phyloP scores from a whole-genome alignment of 78 protist genomes.

The Creolimax fragrantissima region DNA sequence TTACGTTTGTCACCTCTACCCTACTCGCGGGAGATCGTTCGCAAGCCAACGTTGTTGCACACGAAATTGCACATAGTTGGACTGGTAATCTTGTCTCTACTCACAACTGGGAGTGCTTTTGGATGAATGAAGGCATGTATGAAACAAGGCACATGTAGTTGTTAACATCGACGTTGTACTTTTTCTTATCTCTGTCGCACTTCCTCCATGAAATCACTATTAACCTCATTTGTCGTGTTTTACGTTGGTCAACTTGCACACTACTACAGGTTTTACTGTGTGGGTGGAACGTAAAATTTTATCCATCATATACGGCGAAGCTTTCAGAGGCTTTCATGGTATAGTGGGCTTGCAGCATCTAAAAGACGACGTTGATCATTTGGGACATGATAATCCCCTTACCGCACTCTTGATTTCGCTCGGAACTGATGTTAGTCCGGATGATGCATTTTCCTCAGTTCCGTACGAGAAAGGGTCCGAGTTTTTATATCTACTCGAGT shows the following conservation, averaged over 20 bases:
- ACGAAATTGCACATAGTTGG: conserved; percentile 59
- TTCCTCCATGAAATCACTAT: too few species aligned
- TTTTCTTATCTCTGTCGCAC: too few species aligned
- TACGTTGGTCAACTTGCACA: too few species aligned
- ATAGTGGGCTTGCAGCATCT: conserved; percentile 39
- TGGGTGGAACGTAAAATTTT: conserved; percentile 60
- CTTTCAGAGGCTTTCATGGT: conserved; percentile 38
- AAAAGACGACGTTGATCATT: conserved; percentile 35
- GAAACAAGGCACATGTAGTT: background rate
- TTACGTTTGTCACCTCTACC: conserved; percentile 71
- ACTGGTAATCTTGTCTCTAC: conserved; percentile 68
- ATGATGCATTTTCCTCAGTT: conserved; percentile 65
- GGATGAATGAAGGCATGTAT: conserved; percentile 17
- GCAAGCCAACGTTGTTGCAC: conserved; percentile 69
- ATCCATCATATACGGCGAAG: conserved; percentile 38
- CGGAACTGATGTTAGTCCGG: conserved; percentile 60
- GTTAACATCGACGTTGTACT: conserved; percentile 30
- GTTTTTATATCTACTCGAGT: conserved; percentile 57
- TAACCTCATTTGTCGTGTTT: too few species aligned
- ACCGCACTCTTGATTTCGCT: conserved; percentile 52
- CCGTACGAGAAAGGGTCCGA: conserved; percentile 80
- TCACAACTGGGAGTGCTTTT: conserved; percentile 44
- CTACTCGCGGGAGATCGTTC: conserved; percentile 68
- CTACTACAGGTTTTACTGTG: conserved; percentile 48
- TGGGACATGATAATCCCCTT: conserved; percentile 20